Base-by-base conservation (phyloP, 2,329 filamentous ascomycete species). In the Colletotrichum lupini region DNA sequence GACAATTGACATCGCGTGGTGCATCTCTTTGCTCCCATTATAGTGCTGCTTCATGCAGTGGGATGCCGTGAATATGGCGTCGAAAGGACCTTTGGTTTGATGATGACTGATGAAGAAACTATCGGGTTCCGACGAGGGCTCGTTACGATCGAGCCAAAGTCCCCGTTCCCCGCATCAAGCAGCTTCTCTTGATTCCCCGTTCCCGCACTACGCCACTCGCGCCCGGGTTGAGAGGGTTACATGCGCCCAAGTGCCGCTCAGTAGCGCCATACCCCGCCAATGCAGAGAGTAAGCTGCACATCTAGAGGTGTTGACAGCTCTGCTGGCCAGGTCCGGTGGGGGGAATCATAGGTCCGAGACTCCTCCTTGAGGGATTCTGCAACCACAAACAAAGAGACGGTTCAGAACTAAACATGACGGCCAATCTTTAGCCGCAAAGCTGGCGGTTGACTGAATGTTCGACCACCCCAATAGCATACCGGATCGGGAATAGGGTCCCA, bases 221-320 rank as follows among this genome's bases (percentile, higher is more conserved):
- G 6, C 59, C 26, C 24, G 26, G 42, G 24, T 62, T 42, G 37
- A 68, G 65, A n/a, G 42, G 42, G 58, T 69, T 53, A 53, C 65
- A 63, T 72, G 69, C 69, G 53, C 32, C 46, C 65, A 63, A 72
- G 24, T 72, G 69, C 65, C 69, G 69, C 58, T 58, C 52, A 35
- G 35, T 14, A 58, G 52, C 19, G 42, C 37, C 58, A 28, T 22
- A 55, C 42, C 65, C 52, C 65, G 59, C 69, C 58, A 22, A 32
- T 19, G 24, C 42, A 46, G 42, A n/a, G 42, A 8, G 42, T 9
- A 42, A 49, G 24, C 55, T 58, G 24, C 35, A 57, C 30, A 37
- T 49, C 16, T 49, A 35, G 26, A 14, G n/a, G 28, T 30, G 22
- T 26, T 49, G 68, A 61, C 56, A 61, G 56, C n/a, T 57, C 30